Conservation (phyloP, 2,329 filamentous ascomycete species). For the Colletotrichum lini region DNA sequence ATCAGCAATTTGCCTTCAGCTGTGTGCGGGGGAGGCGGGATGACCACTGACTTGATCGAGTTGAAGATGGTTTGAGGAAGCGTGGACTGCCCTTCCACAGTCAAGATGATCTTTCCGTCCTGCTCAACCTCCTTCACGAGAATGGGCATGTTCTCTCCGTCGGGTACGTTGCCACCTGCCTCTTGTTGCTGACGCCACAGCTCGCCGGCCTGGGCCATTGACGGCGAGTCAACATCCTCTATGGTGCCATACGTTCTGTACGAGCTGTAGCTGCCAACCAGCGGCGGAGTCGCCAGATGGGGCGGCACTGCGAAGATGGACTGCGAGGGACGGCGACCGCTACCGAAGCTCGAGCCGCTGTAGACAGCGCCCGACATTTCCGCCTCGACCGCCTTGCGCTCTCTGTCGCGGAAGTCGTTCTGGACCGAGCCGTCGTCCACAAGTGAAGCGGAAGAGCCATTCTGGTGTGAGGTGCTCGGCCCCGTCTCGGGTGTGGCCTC, state of each 20-base stretch:
- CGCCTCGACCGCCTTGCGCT: conserved; percentile 63
- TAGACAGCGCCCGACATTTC: conserved; percentile 56
- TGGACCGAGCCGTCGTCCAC: conserved; percentile 34
- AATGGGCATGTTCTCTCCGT: conserved; percentile 79
- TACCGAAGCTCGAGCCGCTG: conserved; percentile 47
- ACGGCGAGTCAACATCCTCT: conserved; percentile 57
- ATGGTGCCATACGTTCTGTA: conserved; percentile 70
- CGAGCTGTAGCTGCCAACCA: conserved; percentile 80
- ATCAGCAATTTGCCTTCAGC: conserved; percentile 17
- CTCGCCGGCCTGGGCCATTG: conserved; percentile 67
- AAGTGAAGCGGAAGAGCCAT: conserved; percentile 40
- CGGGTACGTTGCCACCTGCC: conserved; percentile 60
- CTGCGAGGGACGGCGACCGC: conserved; percentile 50
- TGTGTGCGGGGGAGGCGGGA: background rate
- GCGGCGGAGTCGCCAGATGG: conserved; percentile 76
- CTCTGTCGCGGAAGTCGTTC: conserved; percentile 59
- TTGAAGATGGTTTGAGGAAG: conserved; percentile 97
- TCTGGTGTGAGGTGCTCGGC: conserved; percentile 22
- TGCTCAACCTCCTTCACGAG: conserved; percentile 92
- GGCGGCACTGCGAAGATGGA: conserved; percentile 72
- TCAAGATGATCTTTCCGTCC: conserved; percentile 86
- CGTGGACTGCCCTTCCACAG: conserved; percentile 94
- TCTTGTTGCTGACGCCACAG: conserved; percentile 69
- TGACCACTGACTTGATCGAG: conserved; percentile 77
- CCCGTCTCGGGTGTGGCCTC: conserved; percentile 50